Evolutionary conservation across 352 stramenopile species (phyloP), one percentile per base, ranked within the genome.

Genomic region (Pythium aristosporum): DNA sequence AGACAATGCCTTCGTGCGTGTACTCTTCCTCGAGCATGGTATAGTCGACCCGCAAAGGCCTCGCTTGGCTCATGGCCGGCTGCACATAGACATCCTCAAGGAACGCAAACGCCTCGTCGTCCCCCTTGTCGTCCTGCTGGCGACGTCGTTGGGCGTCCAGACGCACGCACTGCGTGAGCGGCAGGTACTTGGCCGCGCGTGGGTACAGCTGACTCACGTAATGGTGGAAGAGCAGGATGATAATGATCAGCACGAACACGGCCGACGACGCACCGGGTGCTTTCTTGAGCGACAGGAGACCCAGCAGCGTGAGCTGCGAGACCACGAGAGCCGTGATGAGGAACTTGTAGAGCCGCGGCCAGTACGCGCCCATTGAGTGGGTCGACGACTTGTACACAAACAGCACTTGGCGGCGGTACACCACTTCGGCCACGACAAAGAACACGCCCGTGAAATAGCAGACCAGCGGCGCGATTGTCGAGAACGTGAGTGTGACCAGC

Each of bases 271-370:
- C 68, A n/a, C 46, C 39, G 11, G 67, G 61, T 23, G 72, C 71
- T 49, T 90, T 79, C 68, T 94, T 94, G 55, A 94, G 80, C 57
- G 84, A 91, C 11, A 94, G 67, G 60, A 94, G 67, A 21, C 86
- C 86, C 21, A 94, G 77, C 39, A 94, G 71, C 25, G 86, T 92
- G 47, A 89, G 59, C 62, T 94, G 86, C 15, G 82, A 71, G 20
- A 94, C 73, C 5, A 94, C 67, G 18, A 94, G 75, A 34, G 84
- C 80, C 16, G 79, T 71, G 47, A 94, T 83, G 61, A 89, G 71
- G 58, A 94, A 94, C 49, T 77, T 79, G 66, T 85, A 92, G 32
- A 94, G 54, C 2, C 75, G 81, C 32, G 83, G 86, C 86, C 86
- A 94, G 65, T 76, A 92, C 37, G 82, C 82, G 16, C 86, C 86